These are phyloP conservation scores for Bacidia gigantensis DNA, from an alignment of 495 filamentous ascomycete species.

Conservation along the genomic window DNA sequence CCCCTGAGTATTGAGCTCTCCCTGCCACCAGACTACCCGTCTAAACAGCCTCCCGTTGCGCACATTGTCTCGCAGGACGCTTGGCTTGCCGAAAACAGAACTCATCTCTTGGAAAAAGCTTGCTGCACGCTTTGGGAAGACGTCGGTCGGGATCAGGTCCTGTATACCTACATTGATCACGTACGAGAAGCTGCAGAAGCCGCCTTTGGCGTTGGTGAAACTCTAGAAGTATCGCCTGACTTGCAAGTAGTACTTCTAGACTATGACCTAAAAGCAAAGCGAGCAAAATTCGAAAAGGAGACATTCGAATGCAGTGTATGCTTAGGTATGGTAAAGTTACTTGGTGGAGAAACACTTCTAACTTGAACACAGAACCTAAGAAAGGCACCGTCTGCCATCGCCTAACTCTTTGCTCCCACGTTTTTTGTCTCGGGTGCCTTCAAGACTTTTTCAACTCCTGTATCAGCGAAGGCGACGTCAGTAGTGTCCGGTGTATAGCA, in stretches of 20 bases:
- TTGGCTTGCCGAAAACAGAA: conserved; percentile 52
- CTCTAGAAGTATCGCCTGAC: conserved; percentile 39
- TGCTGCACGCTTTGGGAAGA: conserved; percentile 66
- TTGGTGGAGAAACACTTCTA: conserved; percentile 11
- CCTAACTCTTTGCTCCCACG: conserved; percentile 67
- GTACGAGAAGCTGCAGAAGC: conserved; percentile 67
- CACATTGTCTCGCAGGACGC: conserved; percentile 47
- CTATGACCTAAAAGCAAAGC: conserved; percentile 60
- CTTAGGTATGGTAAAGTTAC: conserved; percentile 31
- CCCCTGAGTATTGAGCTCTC: conserved; percentile 53
- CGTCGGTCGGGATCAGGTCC: conserved; percentile 56
- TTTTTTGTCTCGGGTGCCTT: conserved; percentile 77
- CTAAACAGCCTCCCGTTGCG: conserved; percentile 48
- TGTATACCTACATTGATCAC: conserved; percentile 78
- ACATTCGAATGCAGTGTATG: conserved; percentile 89
- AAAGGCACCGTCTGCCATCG: conserved; percentile 72
- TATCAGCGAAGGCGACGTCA: conserved; percentile 73
- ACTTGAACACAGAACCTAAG: conserved; percentile 55
- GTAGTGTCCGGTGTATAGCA: conserved; percentile 59
- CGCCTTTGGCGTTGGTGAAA: conserved; percentile 56
- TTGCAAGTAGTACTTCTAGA: conserved; percentile 64
- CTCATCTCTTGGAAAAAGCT: conserved; percentile 47
- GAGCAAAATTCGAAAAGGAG: conserved; percentile 61
- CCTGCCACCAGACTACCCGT: conserved; percentile 67
- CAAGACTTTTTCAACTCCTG: conserved; percentile 79